Evolutionary conservation across 331 rosid genomes (phyloP).

Genomic region (Erythrophleum ivorense): DNA sequence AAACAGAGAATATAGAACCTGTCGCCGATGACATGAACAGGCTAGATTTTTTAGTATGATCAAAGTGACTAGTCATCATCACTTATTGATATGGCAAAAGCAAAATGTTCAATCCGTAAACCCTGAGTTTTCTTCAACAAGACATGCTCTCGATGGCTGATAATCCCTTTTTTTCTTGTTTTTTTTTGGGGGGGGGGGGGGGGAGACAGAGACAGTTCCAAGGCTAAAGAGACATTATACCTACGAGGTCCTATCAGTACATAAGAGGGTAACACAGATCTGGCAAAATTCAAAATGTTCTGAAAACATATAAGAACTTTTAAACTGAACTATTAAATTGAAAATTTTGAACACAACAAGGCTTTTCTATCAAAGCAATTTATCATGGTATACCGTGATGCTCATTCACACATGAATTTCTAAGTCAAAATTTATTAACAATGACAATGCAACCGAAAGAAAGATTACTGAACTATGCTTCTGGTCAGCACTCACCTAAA

Average conservation of each 20-base stretch:
- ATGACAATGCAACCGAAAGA: background rate
- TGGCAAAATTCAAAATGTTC: background rate
- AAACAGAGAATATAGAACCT: background rate
- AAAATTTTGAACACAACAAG: background rate
- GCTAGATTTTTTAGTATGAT: background rate
- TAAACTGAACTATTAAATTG: background rate
- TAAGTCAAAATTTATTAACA: constrained; percentile 9
- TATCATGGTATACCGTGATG: background rate
- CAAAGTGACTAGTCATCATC: background rate
- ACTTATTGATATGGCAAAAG: constrained; percentile 2
- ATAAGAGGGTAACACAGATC: background rate
- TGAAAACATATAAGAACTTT: background rate
- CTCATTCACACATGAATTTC: background rate
- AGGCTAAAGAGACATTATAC: background rate
- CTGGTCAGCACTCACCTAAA: background rate
- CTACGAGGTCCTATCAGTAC: background rate
- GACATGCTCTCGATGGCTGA: background rate
- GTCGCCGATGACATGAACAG: constrained; percentile 7
- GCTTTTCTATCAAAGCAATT: background rate
- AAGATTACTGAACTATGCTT: background rate
- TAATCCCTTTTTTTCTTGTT: background rate
- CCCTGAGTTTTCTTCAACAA: background rate
- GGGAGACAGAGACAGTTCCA: background rate
- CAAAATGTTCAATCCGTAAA: constrained; percentile 12
- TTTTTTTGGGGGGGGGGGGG: too few species aligned